Base-by-base conservation (phyloP, 2,329 filamentous ascomycete species). In the Talaromyces sp. region DNA sequence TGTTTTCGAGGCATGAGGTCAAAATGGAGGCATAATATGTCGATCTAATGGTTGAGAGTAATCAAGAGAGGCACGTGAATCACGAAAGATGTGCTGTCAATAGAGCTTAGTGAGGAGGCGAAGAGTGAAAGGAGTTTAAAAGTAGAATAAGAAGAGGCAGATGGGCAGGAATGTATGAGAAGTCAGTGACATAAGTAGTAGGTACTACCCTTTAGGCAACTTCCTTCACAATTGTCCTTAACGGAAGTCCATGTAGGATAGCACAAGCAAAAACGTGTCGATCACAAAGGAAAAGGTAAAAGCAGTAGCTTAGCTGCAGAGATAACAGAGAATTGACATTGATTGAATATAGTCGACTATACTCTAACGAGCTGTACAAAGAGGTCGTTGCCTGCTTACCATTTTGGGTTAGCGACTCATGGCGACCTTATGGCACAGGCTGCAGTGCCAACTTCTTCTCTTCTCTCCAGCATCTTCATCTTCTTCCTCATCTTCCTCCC, bases 1-100 rank as follows among this genome's bases (percentile, higher is more conserved):
- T 85, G 83, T 71, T 84, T 85, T 66, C 88, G 84, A 68, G 87
- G 84, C 90, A 93, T 93, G 37, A 56, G 52, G 52, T 56, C 33
- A 56, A 33, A 35, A 14, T 19, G 4, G 31, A 24, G 52, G 37
- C 31, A 56, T 56, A 37, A 22, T 37, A 56, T 11, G n/a, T 22
- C 19, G 52, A 24, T 37, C 52, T 22, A n/a, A 22, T 56, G 50
- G 50, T 54, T 13, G 33, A 56, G 10, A 24, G 2, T 24, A 37
- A 56, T 14, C n/a, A 19, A 22, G 52, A 56, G 52, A 22, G 10
- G 3, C 39, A 11, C 3, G 14, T 22, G 33, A 24, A n/a, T 52
- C 4, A 49, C 45, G 22, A 33, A 33, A 31, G 14, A 1, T 52
- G 8, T 31, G 49, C 14, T n/a, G 14, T 52, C 49, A 33, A 33